Evolutionary conservation across 1,139 yeast genomes (phyloP).

Genomic region (Magnusiomyces ingens): DNA sequence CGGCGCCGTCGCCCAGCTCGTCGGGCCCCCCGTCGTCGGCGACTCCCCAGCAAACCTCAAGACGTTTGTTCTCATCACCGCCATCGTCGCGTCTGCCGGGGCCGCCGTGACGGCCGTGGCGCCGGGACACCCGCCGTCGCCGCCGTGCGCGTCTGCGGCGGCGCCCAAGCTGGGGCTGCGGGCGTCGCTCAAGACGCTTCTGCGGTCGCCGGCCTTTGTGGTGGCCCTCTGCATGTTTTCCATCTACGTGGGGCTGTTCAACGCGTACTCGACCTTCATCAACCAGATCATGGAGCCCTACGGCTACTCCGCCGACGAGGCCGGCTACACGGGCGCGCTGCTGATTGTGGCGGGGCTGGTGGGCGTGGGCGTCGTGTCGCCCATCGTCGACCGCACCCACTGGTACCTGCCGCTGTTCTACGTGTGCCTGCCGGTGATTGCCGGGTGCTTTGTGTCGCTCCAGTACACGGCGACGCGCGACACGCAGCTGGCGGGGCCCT

Average conservation of each 20-base stretch:
- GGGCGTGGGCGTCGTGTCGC: constrained; percentile 30
- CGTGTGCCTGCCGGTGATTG: constrained; percentile 29
- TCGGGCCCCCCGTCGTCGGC: constrained; percentile 32
- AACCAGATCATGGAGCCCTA: constrained; percentile 34
- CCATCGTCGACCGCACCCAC: constrained; percentile 30
- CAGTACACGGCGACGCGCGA: constrained; percentile 28
- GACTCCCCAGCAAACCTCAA: constrained; percentile 23
- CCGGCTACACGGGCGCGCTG: constrained; percentile 34
- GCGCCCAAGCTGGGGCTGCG: constrained; percentile 24
- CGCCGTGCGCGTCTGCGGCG: constrained; percentile 33
- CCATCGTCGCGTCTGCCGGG: constrained; percentile 27
- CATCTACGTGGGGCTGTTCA: constrained; percentile 34
- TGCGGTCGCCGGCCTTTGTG: constrained; percentile 20
- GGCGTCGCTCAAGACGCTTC: constrained; percentile 23
- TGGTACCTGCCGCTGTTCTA: constrained; percentile 24
- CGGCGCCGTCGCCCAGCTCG: constrained; percentile 35
- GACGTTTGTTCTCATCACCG: constrained; percentile 27
- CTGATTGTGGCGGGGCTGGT: constrained; percentile 32
- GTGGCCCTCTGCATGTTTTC: constrained; percentile 28
- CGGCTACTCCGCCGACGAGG: constrained; percentile 32
- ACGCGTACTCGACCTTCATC: constrained; percentile 31
- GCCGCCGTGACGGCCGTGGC: constrained; percentile 22
- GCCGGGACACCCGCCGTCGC: constrained; percentile 27
- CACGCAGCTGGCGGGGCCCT: constrained; percentile 29
- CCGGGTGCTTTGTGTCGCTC: constrained; percentile 30